Evolutionary conservation across 2,329 filamentous ascomycete species (phyloP), one percentile per base, ranked within the genome.

Genomic region (Aspergillus ochraceoroseus): DNA sequence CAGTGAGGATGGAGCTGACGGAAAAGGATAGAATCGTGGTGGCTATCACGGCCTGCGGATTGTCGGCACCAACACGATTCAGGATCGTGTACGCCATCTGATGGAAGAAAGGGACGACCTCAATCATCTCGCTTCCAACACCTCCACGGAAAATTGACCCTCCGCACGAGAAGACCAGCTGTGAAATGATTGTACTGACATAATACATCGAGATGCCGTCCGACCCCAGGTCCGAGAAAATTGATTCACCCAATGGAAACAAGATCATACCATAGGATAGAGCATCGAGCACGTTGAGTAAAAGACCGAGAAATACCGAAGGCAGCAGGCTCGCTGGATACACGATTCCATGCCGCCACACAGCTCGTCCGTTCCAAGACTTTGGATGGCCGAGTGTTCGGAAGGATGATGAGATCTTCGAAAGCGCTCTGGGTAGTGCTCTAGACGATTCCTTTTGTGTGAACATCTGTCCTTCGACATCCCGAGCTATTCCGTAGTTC

Each of bases 171-270:
- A 90, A 96, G 11, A 87, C 85, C 36, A 98, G 65, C 61, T 98
- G 92, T 0, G 92, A 85, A 27, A 96, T 77, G 48, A 98, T 95
- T 42, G 89, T 95, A 73, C 89, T 95, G 53, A 98, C 86, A 63
- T 96, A 98, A 69, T 96, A 98, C 66, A 98, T 95, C 0, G 92
- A 95, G 41, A 98, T 95, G 15, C 92, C 92, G 41, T 95, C 90
- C 0, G 90, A 83, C 1, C 90, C 92, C 5, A 96, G 78, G 47
- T 83, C 77, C 18, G 83, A 79, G 62, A 98, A 98, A 13, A 95
- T 76, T 5, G 86, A 80, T 48, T 86, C 84, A 5, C 90, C 89
- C 0, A 98, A 74, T 0, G 92, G 92, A 52, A 98, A 98, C 8
- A 98, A 69, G 56, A 95, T 95, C 85, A 94, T 92, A 54, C 86